Conservation (phyloP, 2,329 filamentous ascomycete genomes). For the Alternaria panax region DNA sequence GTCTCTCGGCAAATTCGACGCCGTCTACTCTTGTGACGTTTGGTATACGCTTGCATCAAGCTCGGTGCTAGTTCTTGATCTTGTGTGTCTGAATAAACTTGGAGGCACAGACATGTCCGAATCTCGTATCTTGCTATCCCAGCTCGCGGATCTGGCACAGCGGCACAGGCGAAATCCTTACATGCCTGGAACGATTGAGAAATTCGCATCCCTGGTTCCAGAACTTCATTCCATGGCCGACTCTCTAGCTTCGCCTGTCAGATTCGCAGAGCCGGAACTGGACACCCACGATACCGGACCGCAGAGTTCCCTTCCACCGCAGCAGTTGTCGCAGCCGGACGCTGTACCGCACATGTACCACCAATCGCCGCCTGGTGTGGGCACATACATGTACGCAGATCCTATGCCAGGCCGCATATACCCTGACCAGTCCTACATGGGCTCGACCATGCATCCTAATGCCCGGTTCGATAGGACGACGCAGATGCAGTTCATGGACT, state of each 20-base stretch:
- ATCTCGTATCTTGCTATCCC: conserved; percentile 43
- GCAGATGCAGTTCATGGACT: conserved; percentile 49
- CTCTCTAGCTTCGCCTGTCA: conserved; percentile 25
- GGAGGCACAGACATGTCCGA: conserved; percentile 31
- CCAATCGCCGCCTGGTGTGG: conserved; percentile 34
- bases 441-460: conserved; percentile 21
- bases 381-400: conserved; percentile 43
- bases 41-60: conserved; percentile 52
- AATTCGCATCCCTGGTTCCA: conserved; percentile 47
- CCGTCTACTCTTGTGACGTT: conserved; percentile 53
- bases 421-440: conserved; percentile 28
- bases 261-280: conserved; percentile 16
- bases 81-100: conserved; percentile 41
- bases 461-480: conserved; percentile 36
- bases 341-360: conserved; percentile 28
- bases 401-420: conserved; percentile 32
- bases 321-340: conserved; percentile 22
- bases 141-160: conserved; percentile 46
- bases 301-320: conserved; percentile 12
- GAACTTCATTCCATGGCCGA: conserved; percentile 48
- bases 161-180: conserved; percentile 43
- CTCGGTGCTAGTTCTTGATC: conserved; percentile 50
- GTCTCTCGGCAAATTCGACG: conserved; percentile 49
- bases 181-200: conserved; percentile 50
- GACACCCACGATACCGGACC: conserved; percentile 10